Conservation (phyloP, 768 basidiomycete genomes). For the Paxillus ammoniavirescens region DNA sequence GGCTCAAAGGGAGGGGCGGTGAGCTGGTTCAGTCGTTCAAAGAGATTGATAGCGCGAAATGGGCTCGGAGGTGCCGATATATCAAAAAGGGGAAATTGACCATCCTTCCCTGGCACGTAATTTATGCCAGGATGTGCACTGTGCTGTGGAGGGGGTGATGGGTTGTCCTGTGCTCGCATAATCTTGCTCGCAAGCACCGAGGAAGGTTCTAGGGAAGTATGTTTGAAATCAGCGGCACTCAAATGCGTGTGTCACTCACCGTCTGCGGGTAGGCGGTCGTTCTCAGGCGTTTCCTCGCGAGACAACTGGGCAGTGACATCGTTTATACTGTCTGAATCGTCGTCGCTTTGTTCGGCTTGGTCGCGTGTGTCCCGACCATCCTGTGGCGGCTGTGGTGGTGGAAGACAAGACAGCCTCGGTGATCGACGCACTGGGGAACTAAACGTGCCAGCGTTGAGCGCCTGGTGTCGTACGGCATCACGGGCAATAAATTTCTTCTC, state of each 20-base stretch:
- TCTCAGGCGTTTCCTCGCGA: slow-evolving; percentile 49
- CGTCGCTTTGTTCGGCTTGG: slow-evolving; percentile 26
- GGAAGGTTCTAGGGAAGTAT: slow-evolving; percentile 52
- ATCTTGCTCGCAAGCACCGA: slow-evolving; percentile 65
- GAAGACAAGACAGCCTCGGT: slow-evolving; percentile 45
- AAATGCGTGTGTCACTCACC: slow-evolving; percentile 24
- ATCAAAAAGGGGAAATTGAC: slow-evolving; percentile 13
- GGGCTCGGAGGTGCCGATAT: slow-evolving; percentile 27
- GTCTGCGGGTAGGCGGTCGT: slow-evolving; percentile 45
- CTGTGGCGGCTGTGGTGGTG: slow-evolving; percentile 24
- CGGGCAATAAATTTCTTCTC: slow-evolving; percentile 44
- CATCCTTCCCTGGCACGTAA: slow-evolving; percentile 17
- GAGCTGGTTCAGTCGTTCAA: slow-evolving; percentile 25
- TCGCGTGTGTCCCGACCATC: slow-evolving; percentile 12
- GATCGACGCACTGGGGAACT: slow-evolving; percentile 46
- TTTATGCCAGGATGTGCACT: slow-evolving; percentile 12
- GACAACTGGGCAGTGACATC: slow-evolving; percentile 29
- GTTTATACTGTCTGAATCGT: slow-evolving; percentile 29
- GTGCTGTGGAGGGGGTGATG: slow-evolving; percentile 59
- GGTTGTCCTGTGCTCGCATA: slow-evolving; percentile 70
- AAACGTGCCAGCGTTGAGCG: slow-evolving; percentile 24
- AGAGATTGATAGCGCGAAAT: slow-evolving; percentile 32
- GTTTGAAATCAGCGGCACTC: slow-evolving; percentile 9
- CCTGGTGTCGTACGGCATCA: slow-evolving; percentile 29
- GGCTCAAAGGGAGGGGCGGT: slow-evolving; percentile 6